Evolutionary conservation across 192 early-diverging fungal genomes (phyloP).

Genomic region (Backusella tarrabulga): DNA sequence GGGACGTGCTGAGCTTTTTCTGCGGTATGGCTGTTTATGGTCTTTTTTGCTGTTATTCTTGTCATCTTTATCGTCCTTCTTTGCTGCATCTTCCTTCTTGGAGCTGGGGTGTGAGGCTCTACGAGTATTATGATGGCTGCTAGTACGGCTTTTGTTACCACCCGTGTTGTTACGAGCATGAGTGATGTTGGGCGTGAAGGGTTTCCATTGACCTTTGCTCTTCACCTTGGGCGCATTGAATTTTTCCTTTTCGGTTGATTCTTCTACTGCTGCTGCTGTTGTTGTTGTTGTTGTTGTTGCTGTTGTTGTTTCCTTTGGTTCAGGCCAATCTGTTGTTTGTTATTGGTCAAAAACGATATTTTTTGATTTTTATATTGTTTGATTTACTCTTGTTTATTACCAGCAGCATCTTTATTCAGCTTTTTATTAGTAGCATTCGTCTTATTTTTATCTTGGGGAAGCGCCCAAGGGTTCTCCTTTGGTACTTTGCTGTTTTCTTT

Average conservation of each 20-base stretch:
- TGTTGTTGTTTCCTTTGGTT: constrained; percentile 23
- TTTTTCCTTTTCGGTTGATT: constrained; percentile 12
- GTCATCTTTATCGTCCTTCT: neutral
- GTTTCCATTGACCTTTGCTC: constrained; percentile 46
- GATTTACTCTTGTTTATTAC: neutral
- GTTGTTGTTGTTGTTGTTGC: neutral
- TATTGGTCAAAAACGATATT: neutral
- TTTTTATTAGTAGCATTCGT: neutral
- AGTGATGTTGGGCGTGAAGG: constrained; percentile 33
- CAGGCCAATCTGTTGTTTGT: constrained; percentile 28
- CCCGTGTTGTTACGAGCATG: constrained; percentile 10
- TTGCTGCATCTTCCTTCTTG: neutral
- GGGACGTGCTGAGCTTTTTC: constrained; percentile 18
- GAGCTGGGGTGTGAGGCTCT: neutral
- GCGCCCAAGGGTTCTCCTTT: constrained; percentile 24
- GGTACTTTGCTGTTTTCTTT: neutral
- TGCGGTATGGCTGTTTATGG: neutral
- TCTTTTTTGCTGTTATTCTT: neutral
- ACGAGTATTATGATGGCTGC: neutral
- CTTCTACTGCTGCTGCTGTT: neutral
- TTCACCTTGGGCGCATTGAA: constrained; percentile 21
- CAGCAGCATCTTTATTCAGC: neutral
- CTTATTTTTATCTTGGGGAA: constrained; percentile 16
- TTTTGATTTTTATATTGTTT: neutral
- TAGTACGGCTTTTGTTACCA: neutral